Base-by-base conservation (phyloP, 2,329 filamentous ascomycete species). In the Botrytis galanthina region DNA sequence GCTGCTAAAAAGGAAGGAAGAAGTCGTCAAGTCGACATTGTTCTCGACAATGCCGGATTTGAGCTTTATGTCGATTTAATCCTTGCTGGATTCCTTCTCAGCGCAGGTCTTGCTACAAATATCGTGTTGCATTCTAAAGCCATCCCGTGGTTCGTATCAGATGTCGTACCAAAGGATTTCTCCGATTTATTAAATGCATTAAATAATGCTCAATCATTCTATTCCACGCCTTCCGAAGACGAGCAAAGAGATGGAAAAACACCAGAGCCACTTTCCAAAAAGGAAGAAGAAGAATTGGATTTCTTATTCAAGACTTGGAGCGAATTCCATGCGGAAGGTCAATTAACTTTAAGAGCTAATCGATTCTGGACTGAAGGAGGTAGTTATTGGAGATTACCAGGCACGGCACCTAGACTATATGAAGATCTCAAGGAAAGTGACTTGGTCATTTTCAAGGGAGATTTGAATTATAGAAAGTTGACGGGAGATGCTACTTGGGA, bases 141-240 rank as follows among this genome's bases (percentile, higher is more conserved):
- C 35, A 95, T 99, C 74, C 96, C 96, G 0, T 99, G 96, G 96
- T 99, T 98, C 81, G 96, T 99, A 66, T 98, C 94, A 0, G 96
- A 99, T 79, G 96, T 98, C 5, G 83, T 97, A 18, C 95, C 95
- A 0, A 87, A 85, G 59, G 96, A 99, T 83, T 98, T 98, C 78
- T 87, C 86, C 1, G 90, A 91, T n/a, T 87, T 98, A 3, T 88
- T 99, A 70, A 90, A 88, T 75, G 93, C 92, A 7, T 87, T 99
- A n/a, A 89, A 91, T 10, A 87, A 90, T 77, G 93, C 96, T 0
- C 90, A 91, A 78, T 79, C 83, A 18, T 97, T 98, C 83, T 98
- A 96, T 84, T 89, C 91, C 79, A 89, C 89, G 0, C 89, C 89
- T 0, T 90, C 91, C 0, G 90, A 94, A 44, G 93, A 95, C 20